Evolutionary conservation across 2,329 filamentous ascomycete species (phyloP), one percentile per base, ranked within the genome.

Genomic region (Ophiostoma fasciatum): DNA sequence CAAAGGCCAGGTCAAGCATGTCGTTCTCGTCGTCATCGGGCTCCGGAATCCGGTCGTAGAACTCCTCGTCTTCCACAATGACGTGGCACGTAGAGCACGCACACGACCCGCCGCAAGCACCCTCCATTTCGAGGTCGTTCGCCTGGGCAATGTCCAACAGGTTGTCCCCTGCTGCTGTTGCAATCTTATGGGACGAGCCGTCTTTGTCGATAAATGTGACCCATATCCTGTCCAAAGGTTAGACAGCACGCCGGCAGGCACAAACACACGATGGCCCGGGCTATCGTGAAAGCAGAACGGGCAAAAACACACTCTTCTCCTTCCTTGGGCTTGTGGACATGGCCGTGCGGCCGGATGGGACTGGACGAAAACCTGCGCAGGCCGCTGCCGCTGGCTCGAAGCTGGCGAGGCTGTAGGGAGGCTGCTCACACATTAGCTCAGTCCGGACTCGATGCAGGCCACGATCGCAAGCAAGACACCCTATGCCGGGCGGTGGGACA

Each of bases 111-210:
- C 90, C 90, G 52, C 90, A 98, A 11, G 90, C 90, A 42, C 90
- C 87, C 65, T 98, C 90, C 88, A 98, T 96, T 57, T 98, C 90
- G 28, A 98, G 64, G 52, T 96, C 88, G 57, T 96, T 74, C 31
- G 81, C 83, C 56, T 94, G 88, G 17, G 88, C 90, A 51, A 98
- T 88, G 51, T 96, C 88, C 37, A 98, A 68, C 36, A 98, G 65
- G 57, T 98, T 98, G 58, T 94, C 85, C 33, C 90, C 90, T 48
- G 81, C 75, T 12, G 74, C 66, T 8, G 94, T 88, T 41, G 79
- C 75, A 49, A 94, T 74, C 42, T 78, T 82, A 55, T 82, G 69
- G 46, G 76, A 68, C 21, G 72, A 64, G 34, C 78, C 78, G 15
- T 94, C 85, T 59, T 96, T 94, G 57, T 94, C 87, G 47, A 96